phyloP scores from a whole-genome alignment of 2,329 filamentous ascomycete species.

The Aspergillus texensis region DNA sequence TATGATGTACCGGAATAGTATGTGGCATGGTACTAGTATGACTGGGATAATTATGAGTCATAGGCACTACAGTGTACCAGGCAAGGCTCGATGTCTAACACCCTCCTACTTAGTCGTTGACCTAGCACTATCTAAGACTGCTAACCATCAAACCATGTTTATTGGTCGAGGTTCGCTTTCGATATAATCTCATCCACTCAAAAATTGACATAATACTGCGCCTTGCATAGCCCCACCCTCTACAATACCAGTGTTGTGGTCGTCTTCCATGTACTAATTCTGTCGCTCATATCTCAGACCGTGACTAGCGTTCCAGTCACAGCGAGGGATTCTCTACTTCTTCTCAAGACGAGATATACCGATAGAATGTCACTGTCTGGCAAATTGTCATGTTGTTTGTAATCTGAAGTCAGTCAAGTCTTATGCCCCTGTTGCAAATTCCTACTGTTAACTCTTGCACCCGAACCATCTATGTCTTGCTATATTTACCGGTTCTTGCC shows the following conservation, averaged over 20 bases:
- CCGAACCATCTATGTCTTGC: too few relatives aligned
- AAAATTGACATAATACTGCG: not conserved
- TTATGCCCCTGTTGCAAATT: too few relatives aligned
- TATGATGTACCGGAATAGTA: not conserved
- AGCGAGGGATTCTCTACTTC: not conserved
- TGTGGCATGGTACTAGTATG: not conserved
- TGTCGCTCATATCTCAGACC: not conserved
- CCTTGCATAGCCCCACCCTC: not conserved
- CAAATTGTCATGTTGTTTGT: too few relatives aligned
- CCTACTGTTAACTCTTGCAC: too few relatives aligned
- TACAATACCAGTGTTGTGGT: accelerated
- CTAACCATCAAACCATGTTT: not conserved
- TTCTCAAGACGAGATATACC: not conserved
- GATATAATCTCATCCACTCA: not conserved
- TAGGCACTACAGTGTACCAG: too few relatives aligned
- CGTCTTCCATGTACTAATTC: not conserved
- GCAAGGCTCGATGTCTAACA: too few relatives aligned
- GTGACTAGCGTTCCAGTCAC: not conserved
- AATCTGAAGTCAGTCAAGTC: accelerated
- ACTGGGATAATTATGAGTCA: not conserved
- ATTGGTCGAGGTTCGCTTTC: not conserved
- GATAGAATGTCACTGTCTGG: too few relatives aligned
- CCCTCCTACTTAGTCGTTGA: too few relatives aligned
- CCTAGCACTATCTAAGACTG: too few relatives aligned
- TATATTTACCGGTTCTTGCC: too few relatives aligned